Base-by-base conservation (phyloP, 208 protist species). In the Strigomonas galati region DNA sequence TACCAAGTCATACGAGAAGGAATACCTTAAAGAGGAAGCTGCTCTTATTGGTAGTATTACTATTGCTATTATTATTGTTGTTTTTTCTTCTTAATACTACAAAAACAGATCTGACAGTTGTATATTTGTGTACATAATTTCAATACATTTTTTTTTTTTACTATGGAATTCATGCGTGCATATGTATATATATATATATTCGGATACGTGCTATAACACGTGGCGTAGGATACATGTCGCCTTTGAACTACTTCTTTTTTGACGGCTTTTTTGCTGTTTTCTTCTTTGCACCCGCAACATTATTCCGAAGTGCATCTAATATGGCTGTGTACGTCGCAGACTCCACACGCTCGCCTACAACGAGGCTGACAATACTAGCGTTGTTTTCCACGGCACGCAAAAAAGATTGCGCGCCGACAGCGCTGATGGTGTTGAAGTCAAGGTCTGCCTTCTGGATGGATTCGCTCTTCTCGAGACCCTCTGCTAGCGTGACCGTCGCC, bases 401-500 rank as follows among this genome's bases (percentile, higher is more conserved):
- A 28, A 97, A 65, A 19, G 78, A 65, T 37, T 75, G 71, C 4
- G 67, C 62, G 0, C 75, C 84, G 31, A 78, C 69, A 12, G 85
- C 76, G 2, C 53, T 66, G 1, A 97, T 21, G 5, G 81, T 81
- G 70, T 94, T 94, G 43, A 92, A 71, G 63, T 94, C 82, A 44
- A 97, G 53, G 61, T 97, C 79, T 19, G 95, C 64, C 0, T 76
- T 60, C 27, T 61, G 79, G 24, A 97, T 56, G 5, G 76, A 74
- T 4, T 40, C 59, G 43, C 76, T 78, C 53, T 64, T 71, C 32
- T 93, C 92, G 0, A 92, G 82, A 9, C 85, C 89, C 30, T 93
- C 82, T 52, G 87, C 88, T n/a, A 97, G 70, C 21, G 72, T 71
- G n/a, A 93, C 78, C 40, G 94, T 63, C 1, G 85, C 81, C 30